Evolutionary conservation across 1,139 yeast species (phyloP), one percentile per base, ranked within the genome.

Genomic region (Taiozyma sp.): DNA sequence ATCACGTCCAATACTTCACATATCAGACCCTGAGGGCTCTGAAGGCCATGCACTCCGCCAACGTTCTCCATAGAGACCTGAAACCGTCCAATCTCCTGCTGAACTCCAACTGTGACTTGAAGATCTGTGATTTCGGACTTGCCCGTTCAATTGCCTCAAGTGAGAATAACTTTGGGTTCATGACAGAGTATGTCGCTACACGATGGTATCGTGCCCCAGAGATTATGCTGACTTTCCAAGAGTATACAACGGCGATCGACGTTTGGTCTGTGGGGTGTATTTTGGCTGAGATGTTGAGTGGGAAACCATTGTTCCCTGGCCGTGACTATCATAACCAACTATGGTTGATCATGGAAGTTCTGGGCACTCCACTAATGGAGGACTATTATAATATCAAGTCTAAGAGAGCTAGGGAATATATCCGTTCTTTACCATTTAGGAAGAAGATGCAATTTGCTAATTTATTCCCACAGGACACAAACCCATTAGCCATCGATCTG

Each of bases 151-250:
- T 75, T 16, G 73, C 79, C 8, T 69, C 78, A 55, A 74, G 74
- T 50, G 83, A 80, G 55, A 83, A 80, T 65, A 82, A 81, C 61
- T 79, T 81, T 54, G 87, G 92, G 43, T 83, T 84, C 66, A 79
- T 93, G 87, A 93, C 99, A 4, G 98, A 93, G 69, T 93, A 93
- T 66, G 98, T 93, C 48, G 98, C 98, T 9, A 93, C 99, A 7
- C 75, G 98, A 61, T 92, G 98, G 98, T 92, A 92, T 70, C 75
- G 98, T 49, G 98, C 98, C 1, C 98, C 98, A 0, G 98, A 92
- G 65, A 92, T 92, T 66, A 92, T 92, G 98, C 76, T 93, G 50
- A 89, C 97, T 1, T 87, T 91, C 63, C 93, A 92, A 55, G 92
- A 88, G 65, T 93, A 93, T 70, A 87, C 97, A 29, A 88, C 92